Evolutionary conservation across 2,329 filamentous ascomycete genomes (phyloP), one percentile per base, ranked within the genome.

Genomic region (Colletotrichum liaoningense): DNA sequence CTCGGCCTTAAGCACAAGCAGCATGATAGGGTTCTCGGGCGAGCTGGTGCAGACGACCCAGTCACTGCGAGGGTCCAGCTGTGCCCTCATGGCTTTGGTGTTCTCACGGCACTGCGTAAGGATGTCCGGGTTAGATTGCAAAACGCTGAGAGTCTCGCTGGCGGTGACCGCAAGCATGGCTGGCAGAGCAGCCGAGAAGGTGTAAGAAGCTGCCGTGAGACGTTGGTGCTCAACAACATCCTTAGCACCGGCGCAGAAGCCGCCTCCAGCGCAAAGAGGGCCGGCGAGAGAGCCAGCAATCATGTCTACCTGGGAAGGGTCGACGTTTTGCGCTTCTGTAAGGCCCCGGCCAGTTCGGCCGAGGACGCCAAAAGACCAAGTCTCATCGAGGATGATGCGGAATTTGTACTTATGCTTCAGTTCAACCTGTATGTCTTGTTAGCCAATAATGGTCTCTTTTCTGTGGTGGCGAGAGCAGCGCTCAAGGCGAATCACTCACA

Each of bases 351-450:
- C 97, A 30, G 95, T 98, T 74, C 95, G 90, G 60, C 97, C 97
- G 5, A 99, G 89, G 22, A 98, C 94, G 73, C 96, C 97, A 81
- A 98, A 99, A 1, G 95, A 98, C 93, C 94, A 97, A 1, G 95
- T 98, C 86, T 99, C 97, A 82, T 99, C 97, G 49, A 99, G 91
- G 76, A 98, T 97, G 69, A 99, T 90, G 78, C 97, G 95, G 87
- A 98, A 99, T 86, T 98, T 99, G 89, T 98, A 98, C 82, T 93
- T 94, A 77, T 95, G 92, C 84, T 98, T 98, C 77, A 99, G 88
- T 81, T 98, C 96, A 75, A 98, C 69, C 72, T 74, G 42, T 4
- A 62, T 22, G 14, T 8, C 69, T 35, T 26, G 35, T 74, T 67
- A 74, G 75, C 55, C 73, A 70, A 14, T 22, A 1, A 46, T 2